Evolutionary conservation across 2,329 filamentous ascomycete species (phyloP), one percentile per base, ranked within the genome.

Genomic region (Diaporthe helianthi): DNA sequence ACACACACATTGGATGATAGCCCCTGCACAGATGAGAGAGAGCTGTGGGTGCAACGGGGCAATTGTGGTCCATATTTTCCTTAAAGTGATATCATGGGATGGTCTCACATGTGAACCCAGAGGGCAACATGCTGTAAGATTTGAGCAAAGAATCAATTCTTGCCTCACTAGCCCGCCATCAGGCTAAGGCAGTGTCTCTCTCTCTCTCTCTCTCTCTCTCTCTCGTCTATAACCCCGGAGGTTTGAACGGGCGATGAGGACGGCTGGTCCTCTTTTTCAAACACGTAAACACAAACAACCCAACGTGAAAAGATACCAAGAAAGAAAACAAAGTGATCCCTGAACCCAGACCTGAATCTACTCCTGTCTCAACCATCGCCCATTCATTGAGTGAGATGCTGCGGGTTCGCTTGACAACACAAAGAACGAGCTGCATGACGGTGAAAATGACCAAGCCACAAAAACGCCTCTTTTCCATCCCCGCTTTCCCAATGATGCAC

Each of bases 391-490:
- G 58, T 31, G 26, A 17, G 58, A 47, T 24, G 58, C 36, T 24
- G 58, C 36, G 36, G 33, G 58, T 44, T 49, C n/a, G n/a, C 31
- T 26, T 19, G 9, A 10, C 41, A 19, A 19, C 41, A 13, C 41
- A 61, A 61, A 24, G 19, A 33, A 47, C 19, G 26, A 61, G 33
- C 41, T 47, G 58, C 24, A 36, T 63, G 58, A 36, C 58, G 58
- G 58, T 47, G 44, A 12, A 49, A 63, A 63, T 63, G 41, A 63
- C 44, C 58, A 49, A 63, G 58, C 58, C 58, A 63, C 44, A 63
- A 61, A 55, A 63, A 52, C 55, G 55, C 55, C 55, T 47, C 41
- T 47, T 61, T 46, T 46, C 41, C 55, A n/a, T 22, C 29, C 29
- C 29, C 55, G 38, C 38, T 49, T 36, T 36, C 58, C 58, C 44